Evolutionary conservation across 192 early-diverging fungal genomes (phyloP).

Genomic region (Podila horticola): DNA sequence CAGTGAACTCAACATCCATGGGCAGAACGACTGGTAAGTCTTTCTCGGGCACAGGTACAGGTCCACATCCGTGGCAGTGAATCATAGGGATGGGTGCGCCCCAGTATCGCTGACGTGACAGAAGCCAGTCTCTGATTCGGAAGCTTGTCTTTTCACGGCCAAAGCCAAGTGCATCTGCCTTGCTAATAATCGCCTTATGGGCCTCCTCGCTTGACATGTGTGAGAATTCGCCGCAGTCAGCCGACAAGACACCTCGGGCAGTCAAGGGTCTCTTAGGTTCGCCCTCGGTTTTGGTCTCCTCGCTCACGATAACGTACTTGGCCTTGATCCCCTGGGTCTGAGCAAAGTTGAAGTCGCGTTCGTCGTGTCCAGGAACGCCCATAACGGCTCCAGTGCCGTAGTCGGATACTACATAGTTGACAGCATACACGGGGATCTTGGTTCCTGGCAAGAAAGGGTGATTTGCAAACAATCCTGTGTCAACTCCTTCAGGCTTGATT

Average conservation of each 20-base stretch:
- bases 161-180: slow-evolving; percentile 56
- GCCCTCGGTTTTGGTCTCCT: slow-evolving; percentile 3
- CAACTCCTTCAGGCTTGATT: slow-evolving; percentile 55
- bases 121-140: slow-evolving; percentile 92
- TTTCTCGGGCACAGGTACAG: slow-evolving; percentile 83
- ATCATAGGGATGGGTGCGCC: slow-evolving; percentile 96
- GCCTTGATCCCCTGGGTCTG: slow-evolving; percentile 59
- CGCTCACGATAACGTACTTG: slow-evolving; percentile 58
- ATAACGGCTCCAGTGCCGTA: slow-evolving; percentile 89
- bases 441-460: slow-evolving; percentile 68
- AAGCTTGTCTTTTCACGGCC: slow-evolving; percentile 70
- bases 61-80: slow-evolving; percentile 83
- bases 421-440: slow-evolving; percentile 74
- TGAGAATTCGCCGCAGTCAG: slow-evolving; percentile 64
- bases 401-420: slow-evolving; percentile 77
- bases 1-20: slow-evolving; percentile 63
- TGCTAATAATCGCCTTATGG: slow-evolving; percentile 57
- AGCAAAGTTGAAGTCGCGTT: slow-evolving; percentile 78
- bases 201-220: slow-evolving; percentile 72
- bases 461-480: slow-evolving; percentile 70
- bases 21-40: slow-evolving; percentile 86
- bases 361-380: slow-evolving; percentile 87
- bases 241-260: slow-evolving; percentile 66
- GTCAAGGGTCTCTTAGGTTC: slow-evolving; percentile 47
- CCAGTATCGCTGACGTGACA: slow-evolving; percentile 97